Conservation (phyloP, 176 grass and related monocot species). For the Secale cereale region DNA sequence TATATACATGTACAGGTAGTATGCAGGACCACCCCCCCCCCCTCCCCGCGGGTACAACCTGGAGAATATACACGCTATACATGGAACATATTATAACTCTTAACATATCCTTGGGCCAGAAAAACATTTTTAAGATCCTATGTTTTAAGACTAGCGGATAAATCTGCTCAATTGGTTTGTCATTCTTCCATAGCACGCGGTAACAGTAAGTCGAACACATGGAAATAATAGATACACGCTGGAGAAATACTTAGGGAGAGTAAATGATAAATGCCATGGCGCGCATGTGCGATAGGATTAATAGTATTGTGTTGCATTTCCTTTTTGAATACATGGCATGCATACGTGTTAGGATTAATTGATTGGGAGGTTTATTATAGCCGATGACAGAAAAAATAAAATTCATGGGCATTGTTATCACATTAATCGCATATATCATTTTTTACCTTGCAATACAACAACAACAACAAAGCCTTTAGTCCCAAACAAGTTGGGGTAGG, state of each 20-base stretch:
- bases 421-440: not conserved
- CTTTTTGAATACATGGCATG: not conserved
- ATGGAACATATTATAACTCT: too few species aligned
- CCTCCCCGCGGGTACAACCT: too few species aligned
- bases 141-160: too few species aligned
- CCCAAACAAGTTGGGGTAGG: too few species aligned
- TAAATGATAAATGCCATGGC: not conserved
- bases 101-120: too few species aligned
- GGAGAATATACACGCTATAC: too few species aligned
- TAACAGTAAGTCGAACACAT: not conserved
- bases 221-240: not conserved
- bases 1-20: too few species aligned
- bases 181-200: not conserved
- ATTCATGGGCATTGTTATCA: not conserved
- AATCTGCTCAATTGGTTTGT: not conserved
- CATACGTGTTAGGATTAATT: not conserved
- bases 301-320: not conserved
- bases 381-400: not conserved
- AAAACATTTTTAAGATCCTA: too few species aligned
- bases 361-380: not conserved
- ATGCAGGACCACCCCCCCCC: too few species aligned
- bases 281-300: not conserved
- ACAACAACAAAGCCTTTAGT: too few species aligned
- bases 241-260: not conserved
- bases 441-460: not conserved